Evolutionary conservation across 345 rosid genomes (phyloP), one percentile per base, ranked within the genome.

Genomic region (Leavenworthia alabamica): DNA sequence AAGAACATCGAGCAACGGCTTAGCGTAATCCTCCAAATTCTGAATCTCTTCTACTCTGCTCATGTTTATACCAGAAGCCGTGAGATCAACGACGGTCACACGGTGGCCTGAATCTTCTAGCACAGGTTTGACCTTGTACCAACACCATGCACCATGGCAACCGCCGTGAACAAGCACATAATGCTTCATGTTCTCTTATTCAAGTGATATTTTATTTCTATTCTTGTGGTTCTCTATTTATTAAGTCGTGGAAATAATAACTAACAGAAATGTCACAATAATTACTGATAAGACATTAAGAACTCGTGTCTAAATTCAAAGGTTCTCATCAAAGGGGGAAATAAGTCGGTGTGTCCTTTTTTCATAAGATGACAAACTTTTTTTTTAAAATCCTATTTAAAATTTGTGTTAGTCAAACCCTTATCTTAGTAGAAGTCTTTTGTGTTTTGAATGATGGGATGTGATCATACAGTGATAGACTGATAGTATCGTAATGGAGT

Each of bases 51-150:
- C 57, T 23, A 80, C 79, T 59, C 49, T 11, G 67, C 64, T 73
- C 45, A 27, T 55, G 78, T 79, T 42, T 56, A 71, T 58, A 56
- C 88, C 90, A 2, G 81, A 74, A 23, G 78, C 90, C 3, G 78
- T 68, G 0, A 82, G 79, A 77, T 84, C 81, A 0, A 78, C 63
- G 20, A 54, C 75, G 0, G 81, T 78, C 23, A 84, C 90, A 3
- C 56, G 68, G 66, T 79, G 82, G 49, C 88, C 84, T 0, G 76
- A 60, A 2, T 56, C 37, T 62, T 82, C 79, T 0, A 80, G 77
- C 26, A 26, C 61, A 4, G 79, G 79, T 48, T 82, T 84, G 23
- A 86, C 37, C 75, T 80, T 82, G 82, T 79, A 73, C 94, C 90
- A 82, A 41, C 74, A 16, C 94, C 90, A 83, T 0, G 78, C 83